Conservation (phyloP, 805 yeast species). For the Scheffersomyces stipitis region DNA sequence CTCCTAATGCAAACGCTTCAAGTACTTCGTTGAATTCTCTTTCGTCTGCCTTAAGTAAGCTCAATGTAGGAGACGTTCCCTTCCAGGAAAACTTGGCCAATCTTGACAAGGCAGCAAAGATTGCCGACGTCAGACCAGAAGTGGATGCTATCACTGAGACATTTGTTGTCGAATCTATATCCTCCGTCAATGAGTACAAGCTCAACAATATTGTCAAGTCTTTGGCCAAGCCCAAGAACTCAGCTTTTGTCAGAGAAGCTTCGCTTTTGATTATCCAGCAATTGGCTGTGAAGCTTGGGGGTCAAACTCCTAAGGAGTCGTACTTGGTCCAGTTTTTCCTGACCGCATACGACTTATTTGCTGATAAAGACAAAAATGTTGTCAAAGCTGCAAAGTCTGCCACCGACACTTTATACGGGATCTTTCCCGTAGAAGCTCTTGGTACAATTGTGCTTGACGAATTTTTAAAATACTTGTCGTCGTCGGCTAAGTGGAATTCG, state of each 20-base stretch:
- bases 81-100: conserved; percentile 55
- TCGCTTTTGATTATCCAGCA: conserved; percentile 64
- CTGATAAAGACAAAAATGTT: conserved; percentile 87
- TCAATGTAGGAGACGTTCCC: conserved; percentile 59
- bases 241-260: conserved; percentile 75
- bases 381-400: conserved; percentile 84
- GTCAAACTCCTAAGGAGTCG: conserved; percentile 72
- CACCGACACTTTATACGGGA: conserved; percentile 64
- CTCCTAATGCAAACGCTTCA: conserved; percentile 44
- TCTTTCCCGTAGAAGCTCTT: conserved; percentile 75
- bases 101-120: conserved; percentile 50
- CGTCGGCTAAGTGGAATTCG: conserved; percentile 92
- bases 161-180: conserved; percentile 43
- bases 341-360: conserved; percentile 64
- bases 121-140: conserved; percentile 56
- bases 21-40: conserved; percentile 74
- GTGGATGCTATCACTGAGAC: conserved; percentile 53
- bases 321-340: conserved; percentile 64
- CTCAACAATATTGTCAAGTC: conserved; percentile 62
- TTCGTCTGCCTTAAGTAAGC: conserved; percentile 64
- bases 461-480: conserved; percentile 61
- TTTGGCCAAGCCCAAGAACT: conserved; percentile 70
- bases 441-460: conserved; percentile 67
- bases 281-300: conserved; percentile 58
- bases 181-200: conserved; percentile 60